Conservation (phyloP, 2,329 filamentous ascomycete genomes). For the Cercospora citrullina region DNA sequence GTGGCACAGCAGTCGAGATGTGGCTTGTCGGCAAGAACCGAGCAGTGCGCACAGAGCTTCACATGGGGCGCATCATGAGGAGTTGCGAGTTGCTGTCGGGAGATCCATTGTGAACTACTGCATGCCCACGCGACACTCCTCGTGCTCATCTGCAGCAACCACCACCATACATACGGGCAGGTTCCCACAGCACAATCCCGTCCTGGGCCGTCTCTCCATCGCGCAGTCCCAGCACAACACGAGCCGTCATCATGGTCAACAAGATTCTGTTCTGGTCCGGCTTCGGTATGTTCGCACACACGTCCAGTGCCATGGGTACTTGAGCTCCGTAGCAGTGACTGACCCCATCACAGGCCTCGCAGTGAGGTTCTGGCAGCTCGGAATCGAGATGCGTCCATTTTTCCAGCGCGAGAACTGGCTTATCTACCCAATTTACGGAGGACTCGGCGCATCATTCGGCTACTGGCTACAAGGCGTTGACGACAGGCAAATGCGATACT, state of each 20-base stretch:
- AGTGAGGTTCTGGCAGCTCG: constrained; percentile 92
- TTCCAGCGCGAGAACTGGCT: constrained; percentile 82
- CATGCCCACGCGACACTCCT: constrained; percentile 2
- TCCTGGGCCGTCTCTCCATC: not conserved
- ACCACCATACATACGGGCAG: constrained; percentile 10
- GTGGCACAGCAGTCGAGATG: not conserved
- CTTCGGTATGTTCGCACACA: constrained; percentile 67
- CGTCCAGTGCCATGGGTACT: not conserved
- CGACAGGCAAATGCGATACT: constrained; percentile 71
- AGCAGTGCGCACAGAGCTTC: constrained; percentile 3
- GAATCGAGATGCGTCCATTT: constrained; percentile 96
- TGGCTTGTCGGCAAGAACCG: not conserved
- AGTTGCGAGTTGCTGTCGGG: not conserved
- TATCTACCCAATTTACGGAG: constrained; percentile 88
- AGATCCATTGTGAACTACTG: not conserved
- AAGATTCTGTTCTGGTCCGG: constrained; percentile 79
- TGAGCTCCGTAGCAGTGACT: not conserved
- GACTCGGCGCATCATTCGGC: constrained; percentile 84
- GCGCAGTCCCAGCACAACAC: constrained; percentile 7
- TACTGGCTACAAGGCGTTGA: constrained; percentile 96
- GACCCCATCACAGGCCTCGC: constrained; percentile 67
- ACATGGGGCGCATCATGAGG: constrained; percentile 4
- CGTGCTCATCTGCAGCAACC: not conserved
- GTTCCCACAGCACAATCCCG: constrained; percentile 8
- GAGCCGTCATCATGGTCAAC: constrained; percentile 47